Evolutionary conservation across 192 early-diverging fungal species (phyloP).

Genomic region (Gryganskiella cystojenkinii): DNA sequence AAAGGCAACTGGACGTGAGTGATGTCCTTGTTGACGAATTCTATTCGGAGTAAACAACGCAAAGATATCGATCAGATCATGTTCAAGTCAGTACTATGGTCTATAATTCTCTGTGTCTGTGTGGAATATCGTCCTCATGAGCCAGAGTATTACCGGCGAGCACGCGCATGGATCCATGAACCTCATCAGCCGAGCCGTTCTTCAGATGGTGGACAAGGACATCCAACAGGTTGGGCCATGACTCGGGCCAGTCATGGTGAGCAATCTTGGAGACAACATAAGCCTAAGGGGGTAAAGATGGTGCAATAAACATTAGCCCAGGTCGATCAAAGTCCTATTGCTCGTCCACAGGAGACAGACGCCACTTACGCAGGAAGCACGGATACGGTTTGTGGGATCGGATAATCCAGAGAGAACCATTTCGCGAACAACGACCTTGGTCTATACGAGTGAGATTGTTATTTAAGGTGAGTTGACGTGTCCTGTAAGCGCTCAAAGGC

Average conservation of each 20-base stretch:
- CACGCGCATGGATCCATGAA: constrained; percentile 91
- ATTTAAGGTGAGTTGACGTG: too few relatives aligned
- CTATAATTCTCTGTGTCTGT: too few relatives aligned
- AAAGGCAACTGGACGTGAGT: constrained; percentile 88
- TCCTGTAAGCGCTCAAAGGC: too few relatives aligned
- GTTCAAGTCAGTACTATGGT: too few relatives aligned
- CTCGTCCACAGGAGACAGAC: neutral
- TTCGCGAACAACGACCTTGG: constrained; percentile 67
- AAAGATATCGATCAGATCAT: neutral
- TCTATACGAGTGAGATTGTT: constrained; percentile 54
- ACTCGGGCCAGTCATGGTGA: constrained; percentile 92
- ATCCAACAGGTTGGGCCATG: constrained; percentile 91
- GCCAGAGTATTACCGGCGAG: constrained; percentile 58
- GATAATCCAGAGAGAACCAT: constrained; percentile 68
- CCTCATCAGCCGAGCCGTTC: constrained; percentile 70
- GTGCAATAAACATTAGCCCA: neutral
- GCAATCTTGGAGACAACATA: constrained; percentile 91
- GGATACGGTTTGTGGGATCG: constrained; percentile 68
- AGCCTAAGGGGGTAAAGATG: constrained; percentile 62
- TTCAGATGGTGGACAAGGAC: constrained; percentile 75
- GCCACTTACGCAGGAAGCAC: constrained; percentile 67
- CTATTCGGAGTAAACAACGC: constrained; percentile 38
- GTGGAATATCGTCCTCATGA: neutral
- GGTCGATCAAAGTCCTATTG: too few relatives aligned
- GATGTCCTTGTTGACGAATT: constrained; percentile 89